Evolutionary conservation across 1,284 basidiomycete genomes (phyloP).

Genomic region (Calocybe gambosa): DNA sequence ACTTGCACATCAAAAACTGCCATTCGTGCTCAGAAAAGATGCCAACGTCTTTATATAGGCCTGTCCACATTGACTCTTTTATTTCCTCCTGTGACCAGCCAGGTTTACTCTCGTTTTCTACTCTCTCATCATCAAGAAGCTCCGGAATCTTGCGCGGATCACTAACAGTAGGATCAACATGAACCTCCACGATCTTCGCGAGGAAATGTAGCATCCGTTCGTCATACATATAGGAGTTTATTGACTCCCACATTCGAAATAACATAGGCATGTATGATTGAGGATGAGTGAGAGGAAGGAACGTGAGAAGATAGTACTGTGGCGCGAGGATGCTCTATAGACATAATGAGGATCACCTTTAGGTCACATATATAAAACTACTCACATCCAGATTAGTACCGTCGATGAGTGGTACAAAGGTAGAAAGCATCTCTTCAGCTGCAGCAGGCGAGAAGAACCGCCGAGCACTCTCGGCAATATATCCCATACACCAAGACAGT

Average conservation of each 20-base stretch:
- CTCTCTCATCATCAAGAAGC: constrained; percentile 67
- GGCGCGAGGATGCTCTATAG: constrained; percentile 66
- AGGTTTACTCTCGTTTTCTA: constrained; percentile 58
- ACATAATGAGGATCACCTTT: constrained; percentile 5
- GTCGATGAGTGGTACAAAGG: constrained; percentile 74
- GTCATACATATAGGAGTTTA: constrained; percentile 82
- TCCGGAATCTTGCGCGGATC: constrained; percentile 58
- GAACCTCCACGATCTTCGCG: constrained; percentile 64
- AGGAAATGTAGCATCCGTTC: constrained; percentile 76
- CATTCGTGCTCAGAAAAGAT: constrained; percentile 88
- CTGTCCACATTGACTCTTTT: constrained; percentile 48
- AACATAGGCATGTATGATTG: constrained; percentile 78
- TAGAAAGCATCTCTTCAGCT: constrained; percentile 85
- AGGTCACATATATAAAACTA: constrained; percentile 7
- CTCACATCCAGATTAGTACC: constrained; percentile 69
- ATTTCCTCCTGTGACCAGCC: constrained; percentile 46
- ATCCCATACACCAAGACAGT: constrained; percentile 79
- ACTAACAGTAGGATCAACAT: constrained; percentile 67
- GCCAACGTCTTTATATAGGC: constrained; percentile 76
- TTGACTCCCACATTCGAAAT: constrained; percentile 76
- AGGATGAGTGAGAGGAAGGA: constrained; percentile 73
- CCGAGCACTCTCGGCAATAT: constrained; percentile 76
- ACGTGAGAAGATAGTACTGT: constrained; percentile 78
- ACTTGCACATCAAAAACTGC: constrained; percentile 88
- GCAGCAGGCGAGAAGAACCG: constrained; percentile 90